phyloP scores from a whole-genome alignment of 192 early-diverging fungal species.

The Coemansia sp. region DNA sequence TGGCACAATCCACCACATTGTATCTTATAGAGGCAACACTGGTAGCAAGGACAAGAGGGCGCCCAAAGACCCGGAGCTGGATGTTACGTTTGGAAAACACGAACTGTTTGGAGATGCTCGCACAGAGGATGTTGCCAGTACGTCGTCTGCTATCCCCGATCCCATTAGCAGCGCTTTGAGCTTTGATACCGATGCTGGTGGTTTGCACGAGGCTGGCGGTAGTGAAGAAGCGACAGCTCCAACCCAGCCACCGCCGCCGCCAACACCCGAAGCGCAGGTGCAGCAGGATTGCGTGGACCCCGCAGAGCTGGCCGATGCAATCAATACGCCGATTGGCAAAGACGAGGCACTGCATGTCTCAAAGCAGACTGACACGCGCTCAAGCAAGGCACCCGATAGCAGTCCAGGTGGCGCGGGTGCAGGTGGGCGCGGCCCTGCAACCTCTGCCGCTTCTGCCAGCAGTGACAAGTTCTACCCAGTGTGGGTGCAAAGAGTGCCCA shows the following conservation, averaged over 20 bases:
- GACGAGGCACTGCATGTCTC: background rate
- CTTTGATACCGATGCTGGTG: background rate
- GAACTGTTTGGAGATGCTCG: conserved; percentile 33
- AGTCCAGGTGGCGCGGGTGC: background rate
- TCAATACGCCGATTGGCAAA: conserved; percentile 33
- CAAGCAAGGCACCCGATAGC: background rate
- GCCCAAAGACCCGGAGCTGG: conserved; percentile 22
- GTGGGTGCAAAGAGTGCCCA: conserved; percentile 42
- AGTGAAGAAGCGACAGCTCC: background rate
- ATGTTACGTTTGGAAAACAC: conserved; percentile 39
- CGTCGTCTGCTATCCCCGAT: background rate
- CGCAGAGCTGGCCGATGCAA: conserved; percentile 42
- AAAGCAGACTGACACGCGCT: background rate
- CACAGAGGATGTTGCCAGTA: background rate
- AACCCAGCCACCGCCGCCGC: conserved; percentile 26
- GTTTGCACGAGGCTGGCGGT: background rate
- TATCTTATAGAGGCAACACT: conserved; percentile 24
- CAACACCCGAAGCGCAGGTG: conserved; percentile 44
- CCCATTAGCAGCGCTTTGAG: background rate
- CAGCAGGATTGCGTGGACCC: conserved; percentile 36
- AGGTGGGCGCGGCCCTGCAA: background rate
- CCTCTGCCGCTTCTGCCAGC: conserved; percentile 3
- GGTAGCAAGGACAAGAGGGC: conserved; percentile 19
- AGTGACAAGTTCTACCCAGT: conserved; percentile 41
- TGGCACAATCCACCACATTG: conserved; percentile 47